These are phyloP conservation scores for Chenopodium berlandieri DNA, from an alignment of 148 eudicot genomes.

Conservation along the genomic window DNA sequence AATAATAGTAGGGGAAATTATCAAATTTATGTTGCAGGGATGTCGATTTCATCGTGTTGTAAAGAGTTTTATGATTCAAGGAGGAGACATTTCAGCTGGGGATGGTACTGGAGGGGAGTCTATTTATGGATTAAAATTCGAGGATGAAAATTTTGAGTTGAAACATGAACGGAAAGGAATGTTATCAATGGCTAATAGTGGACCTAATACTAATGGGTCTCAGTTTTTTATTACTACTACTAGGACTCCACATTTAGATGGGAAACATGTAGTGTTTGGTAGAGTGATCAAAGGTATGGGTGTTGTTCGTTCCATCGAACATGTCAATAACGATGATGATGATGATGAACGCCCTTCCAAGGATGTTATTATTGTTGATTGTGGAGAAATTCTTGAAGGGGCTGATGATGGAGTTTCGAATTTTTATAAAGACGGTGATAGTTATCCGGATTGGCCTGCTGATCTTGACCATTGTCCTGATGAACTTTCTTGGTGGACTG, in stretches of 20 bases:
- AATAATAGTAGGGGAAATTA: neutral
- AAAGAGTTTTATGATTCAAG: slow-evolving; percentile 79
- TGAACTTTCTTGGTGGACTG: slow-evolving; percentile 84
- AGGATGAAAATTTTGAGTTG: slow-evolving; percentile 79
- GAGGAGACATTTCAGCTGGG: slow-evolving; percentile 82
- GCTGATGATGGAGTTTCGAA: slow-evolving; percentile 68
- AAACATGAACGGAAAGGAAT: slow-evolving; percentile 95
- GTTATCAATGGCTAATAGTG: slow-evolving; percentile 84
- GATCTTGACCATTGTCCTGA: slow-evolving; percentile 57
- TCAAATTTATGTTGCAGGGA: slow-evolving; percentile 45
- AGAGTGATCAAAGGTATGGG: slow-evolving; percentile 92
- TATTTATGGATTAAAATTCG: slow-evolving; percentile 80
- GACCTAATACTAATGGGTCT: slow-evolving; percentile 77
- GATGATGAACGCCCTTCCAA: slow-evolving; percentile 43
- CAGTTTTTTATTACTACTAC: slow-evolving; percentile 93
- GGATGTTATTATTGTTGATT: slow-evolving; percentile 58
- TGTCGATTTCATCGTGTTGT: slow-evolving; percentile 68
- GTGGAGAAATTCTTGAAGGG: slow-evolving; percentile 78
- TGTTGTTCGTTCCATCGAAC: slow-evolving; percentile 80
- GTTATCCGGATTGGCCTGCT: slow-evolving; percentile 81
- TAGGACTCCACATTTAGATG: slow-evolving; percentile 75
- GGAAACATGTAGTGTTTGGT: slow-evolving; percentile 94
- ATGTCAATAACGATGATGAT: slow-evolving; percentile 44
- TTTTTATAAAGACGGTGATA: slow-evolving; percentile 81
- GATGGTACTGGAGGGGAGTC: slow-evolving; percentile 97